These are phyloP conservation scores for Paraphoma sp. DNA, from an alignment of 2,329 filamentous ascomycete genomes.

Conservation along the genomic window DNA sequence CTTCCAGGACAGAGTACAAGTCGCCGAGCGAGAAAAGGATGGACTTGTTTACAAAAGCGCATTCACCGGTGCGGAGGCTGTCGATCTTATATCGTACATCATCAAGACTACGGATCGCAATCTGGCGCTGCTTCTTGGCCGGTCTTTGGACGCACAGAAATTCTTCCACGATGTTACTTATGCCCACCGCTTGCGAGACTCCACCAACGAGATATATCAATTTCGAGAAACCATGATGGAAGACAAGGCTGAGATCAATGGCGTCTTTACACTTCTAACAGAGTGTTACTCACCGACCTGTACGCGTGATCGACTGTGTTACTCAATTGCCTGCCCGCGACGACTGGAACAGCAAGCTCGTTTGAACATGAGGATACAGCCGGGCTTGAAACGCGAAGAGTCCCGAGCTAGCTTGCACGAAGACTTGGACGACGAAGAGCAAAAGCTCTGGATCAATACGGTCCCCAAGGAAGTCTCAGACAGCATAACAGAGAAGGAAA, in stretches of 20 bases:
- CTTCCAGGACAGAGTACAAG: constrained; percentile 85
- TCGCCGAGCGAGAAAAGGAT: constrained; percentile 93
- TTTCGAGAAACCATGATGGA: constrained; percentile 94
- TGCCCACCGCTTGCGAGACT: constrained; percentile 92
- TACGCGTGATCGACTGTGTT: constrained; percentile 92
- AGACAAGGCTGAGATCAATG: constrained; percentile 84
- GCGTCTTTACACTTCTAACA: constrained; percentile 93
- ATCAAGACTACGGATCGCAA: constrained; percentile 97
- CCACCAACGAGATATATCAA: constrained; percentile 93
- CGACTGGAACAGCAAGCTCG: constrained; percentile 93
- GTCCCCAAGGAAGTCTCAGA: constrained; percentile 95
- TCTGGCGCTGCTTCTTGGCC: constrained; percentile 85
- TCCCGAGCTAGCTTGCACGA: constrained; percentile 79
- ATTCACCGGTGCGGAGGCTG: constrained; percentile 93
- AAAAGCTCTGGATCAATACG: constrained; percentile 99
- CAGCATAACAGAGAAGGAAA: constrained; percentile 85
- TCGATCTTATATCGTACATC: constrained; percentile 94
- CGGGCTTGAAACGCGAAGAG: constrained; percentile 77
- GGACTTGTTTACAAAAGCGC: constrained; percentile 96
- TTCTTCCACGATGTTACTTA: constrained; percentile 99
- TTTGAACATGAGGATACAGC: constrained; percentile 90
- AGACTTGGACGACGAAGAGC: constrained; percentile 89
- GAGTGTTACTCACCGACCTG: constrained; percentile 99
- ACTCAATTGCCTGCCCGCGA: constrained; percentile 95
- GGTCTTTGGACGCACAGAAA: constrained; percentile 94